phyloP scores from a whole-genome alignment of 352 stramenopile species.

The Phytophthora niederhauseri region DNA sequence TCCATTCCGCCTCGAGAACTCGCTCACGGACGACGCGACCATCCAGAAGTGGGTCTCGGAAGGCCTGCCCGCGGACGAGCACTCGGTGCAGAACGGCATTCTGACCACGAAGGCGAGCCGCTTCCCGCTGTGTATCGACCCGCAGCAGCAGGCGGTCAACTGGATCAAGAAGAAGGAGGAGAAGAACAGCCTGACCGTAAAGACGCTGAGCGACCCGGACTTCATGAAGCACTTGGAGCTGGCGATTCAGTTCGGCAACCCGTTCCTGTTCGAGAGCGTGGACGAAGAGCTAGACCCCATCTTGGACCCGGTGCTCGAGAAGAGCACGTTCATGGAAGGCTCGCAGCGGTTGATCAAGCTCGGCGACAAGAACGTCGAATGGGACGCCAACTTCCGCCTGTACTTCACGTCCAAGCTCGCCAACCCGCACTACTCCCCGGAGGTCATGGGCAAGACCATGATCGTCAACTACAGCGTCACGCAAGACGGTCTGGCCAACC shows the following conservation, averaged over 20 bases:
- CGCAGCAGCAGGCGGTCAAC: conserved; percentile 95
- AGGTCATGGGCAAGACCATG: conserved; percentile 97
- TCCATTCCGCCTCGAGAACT: conserved; percentile 89
- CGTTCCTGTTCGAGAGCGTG: conserved; percentile 96
- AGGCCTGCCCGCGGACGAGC: conserved; percentile 93
- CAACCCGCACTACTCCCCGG: conserved; percentile 95
- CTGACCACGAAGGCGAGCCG: conserved; percentile 93
- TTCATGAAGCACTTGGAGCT: conserved; percentile 97
- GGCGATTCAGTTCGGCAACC: conserved; percentile 95
- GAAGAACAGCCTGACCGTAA: conserved; percentile 93
- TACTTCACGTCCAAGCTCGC: conserved; percentile 96
- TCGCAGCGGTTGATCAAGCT: conserved; percentile 92
- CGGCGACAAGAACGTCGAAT: conserved; percentile 95
- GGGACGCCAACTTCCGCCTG: conserved; percentile 93
- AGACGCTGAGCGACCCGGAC: conserved; percentile 93
- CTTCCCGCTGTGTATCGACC: conserved; percentile 96
- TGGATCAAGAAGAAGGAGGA: conserved; percentile 98
- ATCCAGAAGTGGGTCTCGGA: conserved; percentile 96
- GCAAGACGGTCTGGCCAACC: conserved; percentile 91
- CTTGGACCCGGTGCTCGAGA: conserved; percentile 94
- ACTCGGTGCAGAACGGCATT: conserved; percentile 97
- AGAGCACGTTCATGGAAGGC: conserved; percentile 93
- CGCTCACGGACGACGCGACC: conserved; percentile 93
- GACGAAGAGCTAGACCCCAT: conserved; percentile 96
- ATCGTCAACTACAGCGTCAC: conserved; percentile 97